phyloP scores from a whole-genome alignment of 2,329 filamentous ascomycete species.

The Lachnellula subtilissima region DNA sequence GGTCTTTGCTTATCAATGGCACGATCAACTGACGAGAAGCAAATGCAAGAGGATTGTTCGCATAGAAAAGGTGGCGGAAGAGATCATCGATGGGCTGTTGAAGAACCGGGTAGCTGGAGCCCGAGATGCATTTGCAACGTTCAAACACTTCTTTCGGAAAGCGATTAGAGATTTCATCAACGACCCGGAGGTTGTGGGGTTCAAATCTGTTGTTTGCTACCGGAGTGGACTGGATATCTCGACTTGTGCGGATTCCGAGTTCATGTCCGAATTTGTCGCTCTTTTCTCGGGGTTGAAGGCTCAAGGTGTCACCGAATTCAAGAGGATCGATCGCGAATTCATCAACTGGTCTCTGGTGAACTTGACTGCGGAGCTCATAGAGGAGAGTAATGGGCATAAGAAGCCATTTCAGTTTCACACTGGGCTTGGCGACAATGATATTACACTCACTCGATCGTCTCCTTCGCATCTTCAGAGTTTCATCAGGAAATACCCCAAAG shows the following conservation, averaged over 20 bases:
- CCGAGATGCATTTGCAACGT: constrained; percentile 33
- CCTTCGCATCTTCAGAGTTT: constrained; percentile 71
- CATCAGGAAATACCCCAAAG: constrained; percentile 61
- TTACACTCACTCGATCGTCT: constrained; percentile 63
- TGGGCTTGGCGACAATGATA: constrained; percentile 75
- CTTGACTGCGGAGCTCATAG: constrained; percentile 55
- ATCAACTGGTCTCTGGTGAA: constrained; percentile 69
- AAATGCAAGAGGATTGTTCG: constrained; percentile 69
- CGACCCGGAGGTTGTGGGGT: constrained; percentile 67
- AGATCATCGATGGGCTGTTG: constrained; percentile 48
- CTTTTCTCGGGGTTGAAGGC: constrained; percentile 19
- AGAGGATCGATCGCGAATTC: constrained; percentile 55
- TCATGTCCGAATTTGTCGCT: constrained; percentile 25
- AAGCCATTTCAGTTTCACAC: constrained; percentile 85
- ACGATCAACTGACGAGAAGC: constrained; percentile 59
- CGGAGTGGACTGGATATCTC: constrained; percentile 64
- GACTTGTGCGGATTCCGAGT: constrained; percentile 33
- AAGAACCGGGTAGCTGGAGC: constrained; percentile 32
- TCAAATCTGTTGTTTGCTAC: constrained; percentile 83
- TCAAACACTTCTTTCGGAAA: constrained; percentile 37
- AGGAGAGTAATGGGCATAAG: constrained; percentile 40
- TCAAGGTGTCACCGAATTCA: constrained; percentile 34
- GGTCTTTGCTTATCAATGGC: constrained; percentile 57
- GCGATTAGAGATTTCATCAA: constrained; percentile 53
- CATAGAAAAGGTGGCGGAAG: constrained; percentile 67